Base-by-base conservation (phyloP, 2,329 filamentous ascomycete species). In the Fusarium palustre region DNA sequence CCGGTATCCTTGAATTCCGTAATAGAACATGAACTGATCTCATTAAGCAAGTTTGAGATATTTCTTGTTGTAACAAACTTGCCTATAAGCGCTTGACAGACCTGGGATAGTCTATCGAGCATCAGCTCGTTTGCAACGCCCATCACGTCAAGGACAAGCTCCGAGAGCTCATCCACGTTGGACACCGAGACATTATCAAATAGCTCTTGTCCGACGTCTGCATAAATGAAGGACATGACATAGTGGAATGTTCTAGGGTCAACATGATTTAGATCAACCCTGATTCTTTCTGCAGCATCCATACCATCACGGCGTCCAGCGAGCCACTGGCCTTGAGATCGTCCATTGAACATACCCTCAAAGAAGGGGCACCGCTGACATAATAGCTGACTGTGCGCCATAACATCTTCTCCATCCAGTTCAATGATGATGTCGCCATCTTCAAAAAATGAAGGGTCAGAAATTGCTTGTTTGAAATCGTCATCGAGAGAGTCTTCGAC, bases 331-430 rank as follows among this genome's bases (percentile, higher is more conserved):
- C 96, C 96, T 41, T 87, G 86, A 10, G 96, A 93, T 43, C 93
- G 90, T n/a, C 96, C 96, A 72, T 92, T 86, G 78, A 97, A 98
- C 43, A 99, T 84, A 2, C 92, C 92, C 67, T 95, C 85, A 69
- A 99, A 99, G 84, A 97, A 99, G 0, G 93, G 94, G 73, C 94
- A 97, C 69, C 96, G 86, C 74, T 91, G 90, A 69, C 93, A 94
- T 36, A 97, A 78, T 5, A 98, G 79, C 7, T 90, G 85, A 68
- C 93, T 95, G 74, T 99, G 96, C 1, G 91, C 90, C 16, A 84
- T 82, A 34, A 94, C 81, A 30, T 90, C 90, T n/a, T 88, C 87
- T 24, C 90, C 91, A 62, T 92, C 88, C 13, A 98, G 84, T 70
- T 97, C 90, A 20, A 98, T 82, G 8, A 95, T 77, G 9, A 93